Evolutionary conservation across 1,139 yeast species (phyloP), one percentile per base, ranked within the genome.

Genomic region (Saccharomyces pastorianus): DNA sequence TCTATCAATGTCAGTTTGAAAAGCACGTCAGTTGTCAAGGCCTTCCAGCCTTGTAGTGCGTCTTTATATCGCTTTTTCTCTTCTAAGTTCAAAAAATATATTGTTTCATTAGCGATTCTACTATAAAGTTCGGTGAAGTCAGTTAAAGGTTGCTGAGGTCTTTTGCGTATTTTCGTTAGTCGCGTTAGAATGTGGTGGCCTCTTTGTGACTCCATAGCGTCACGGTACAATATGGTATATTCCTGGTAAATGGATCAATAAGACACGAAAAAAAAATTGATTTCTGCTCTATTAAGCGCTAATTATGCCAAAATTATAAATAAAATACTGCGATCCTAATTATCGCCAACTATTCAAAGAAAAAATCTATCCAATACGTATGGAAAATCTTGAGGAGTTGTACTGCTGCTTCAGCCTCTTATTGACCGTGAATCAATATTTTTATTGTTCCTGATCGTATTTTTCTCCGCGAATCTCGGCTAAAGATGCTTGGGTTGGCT

Each of bases 1-100:
- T 83, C 85, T 53, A 84, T 76, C 13, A 72, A 62, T 42, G 83
- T 86, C 48, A 84, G 69, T 61, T 80, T 81, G 65, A 73, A 81
- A 52, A 82, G 73, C 9, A 83, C 74, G 52, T 80, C 77, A 1
- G 87, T 82, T 59, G 83, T 88, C 23, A 85, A 70, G 8, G 83
- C 75, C 62, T 82, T 84, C 91, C 91, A 85, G 2, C 90, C 90
- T 60, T 78, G 80, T 31, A 83, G 69, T 1, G 91, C 87, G 23
- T 76, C 81, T 54, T 76, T 80, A 51, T 75, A 70, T 23, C 77
- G 74, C 44, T 76, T 74, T 23, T 74, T 72, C 57, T 84, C 85
- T 62, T 85, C 91, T 26, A 80, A 64, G 5, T 80, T 75, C 51
- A 83, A 66, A 66, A 82, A 81, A 59, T 77, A 74, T 53, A 84